These are phyloP conservation scores for Populus hybrid DNA, from an alignment of 441 rosid species.

Conservation along the genomic window DNA sequence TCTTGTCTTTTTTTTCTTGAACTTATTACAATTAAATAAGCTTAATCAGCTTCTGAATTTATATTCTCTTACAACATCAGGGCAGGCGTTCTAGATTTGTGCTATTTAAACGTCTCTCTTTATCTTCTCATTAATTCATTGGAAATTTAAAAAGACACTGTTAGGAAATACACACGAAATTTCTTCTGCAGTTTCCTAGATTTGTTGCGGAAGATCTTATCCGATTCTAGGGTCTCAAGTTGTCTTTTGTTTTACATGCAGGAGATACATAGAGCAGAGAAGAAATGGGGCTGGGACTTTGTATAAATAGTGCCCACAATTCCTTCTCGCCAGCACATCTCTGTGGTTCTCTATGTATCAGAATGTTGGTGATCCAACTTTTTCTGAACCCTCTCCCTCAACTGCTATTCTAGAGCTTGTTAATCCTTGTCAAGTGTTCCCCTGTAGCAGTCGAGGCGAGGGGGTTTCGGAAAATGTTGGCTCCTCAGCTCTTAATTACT, in stretches of 20 bases:
- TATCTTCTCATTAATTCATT: background rate
- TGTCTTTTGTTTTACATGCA: background rate
- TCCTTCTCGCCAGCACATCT: background rate
- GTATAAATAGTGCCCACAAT: background rate
- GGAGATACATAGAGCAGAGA: background rate
- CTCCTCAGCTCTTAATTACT: background rate
- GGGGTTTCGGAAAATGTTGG: constrained; percentile 21
- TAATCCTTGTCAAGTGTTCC: background rate
- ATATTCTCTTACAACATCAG: background rate
- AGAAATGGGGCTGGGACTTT: background rate
- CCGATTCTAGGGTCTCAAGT: background rate
- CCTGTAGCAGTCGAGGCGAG: constrained; percentile 22
- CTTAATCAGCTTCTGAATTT: background rate
- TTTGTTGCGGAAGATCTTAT: background rate
- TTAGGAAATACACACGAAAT: background rate
- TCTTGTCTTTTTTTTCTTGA: too few relatives aligned
- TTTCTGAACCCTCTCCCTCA: constrained; percentile 46
- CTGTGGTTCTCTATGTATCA: background rate
- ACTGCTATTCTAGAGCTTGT: constrained; percentile 18
- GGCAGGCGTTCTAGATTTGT: too few relatives aligned
- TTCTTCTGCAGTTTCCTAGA: background rate
- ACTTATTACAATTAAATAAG: background rate
- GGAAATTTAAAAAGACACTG: background rate
- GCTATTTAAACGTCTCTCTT: too few relatives aligned
- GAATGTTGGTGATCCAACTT: constrained; percentile 17